Evolutionary conservation across 129 eudicot species (phyloP).

Genomic region (Chrysanthemum lavandulifolium): DNA sequence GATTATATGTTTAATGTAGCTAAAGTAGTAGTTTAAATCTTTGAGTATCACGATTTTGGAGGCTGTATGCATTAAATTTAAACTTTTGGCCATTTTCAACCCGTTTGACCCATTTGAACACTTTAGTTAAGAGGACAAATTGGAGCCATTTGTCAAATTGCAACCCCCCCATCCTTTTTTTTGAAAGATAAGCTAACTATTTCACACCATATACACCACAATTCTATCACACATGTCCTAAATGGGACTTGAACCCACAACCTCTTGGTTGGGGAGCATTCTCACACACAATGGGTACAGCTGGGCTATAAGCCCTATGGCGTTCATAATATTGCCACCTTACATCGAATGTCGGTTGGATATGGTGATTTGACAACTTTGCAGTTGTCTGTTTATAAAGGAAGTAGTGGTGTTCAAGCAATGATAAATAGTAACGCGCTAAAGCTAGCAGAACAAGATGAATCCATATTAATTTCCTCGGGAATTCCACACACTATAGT

Average conservation of each 20-base stretch:
- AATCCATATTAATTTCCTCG: slow-evolving; percentile 48
- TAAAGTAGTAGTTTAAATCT: not conserved
- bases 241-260: too few relatives aligned
- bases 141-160: too few relatives aligned
- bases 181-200: too few relatives aligned
- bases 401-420: slow-evolving; percentile 84
- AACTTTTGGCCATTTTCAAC: not conserved
- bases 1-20: not conserved
- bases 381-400: slow-evolving; percentile 90
- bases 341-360: slow-evolving; percentile 26
- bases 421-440: slow-evolving; percentile 66
- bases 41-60: not conserved
- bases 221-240: too few relatives aligned
- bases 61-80: not conserved
- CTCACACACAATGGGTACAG: too few relatives aligned
- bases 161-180: too few relatives aligned
- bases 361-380: slow-evolving; percentile 53
- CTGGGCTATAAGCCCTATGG: too few relatives aligned
- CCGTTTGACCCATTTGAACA: not conserved
- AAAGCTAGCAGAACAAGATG: slow-evolving; percentile 79
- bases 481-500: slow-evolving; percentile 80
- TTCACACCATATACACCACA: too few relatives aligned
- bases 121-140: not conserved
- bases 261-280: too few relatives aligned
- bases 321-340: not conserved